Evolutionary conservation across 164 flowering plant species (phyloP), one percentile per base, ranked within the genome.

Genomic region (Tetracentron sinense): DNA sequence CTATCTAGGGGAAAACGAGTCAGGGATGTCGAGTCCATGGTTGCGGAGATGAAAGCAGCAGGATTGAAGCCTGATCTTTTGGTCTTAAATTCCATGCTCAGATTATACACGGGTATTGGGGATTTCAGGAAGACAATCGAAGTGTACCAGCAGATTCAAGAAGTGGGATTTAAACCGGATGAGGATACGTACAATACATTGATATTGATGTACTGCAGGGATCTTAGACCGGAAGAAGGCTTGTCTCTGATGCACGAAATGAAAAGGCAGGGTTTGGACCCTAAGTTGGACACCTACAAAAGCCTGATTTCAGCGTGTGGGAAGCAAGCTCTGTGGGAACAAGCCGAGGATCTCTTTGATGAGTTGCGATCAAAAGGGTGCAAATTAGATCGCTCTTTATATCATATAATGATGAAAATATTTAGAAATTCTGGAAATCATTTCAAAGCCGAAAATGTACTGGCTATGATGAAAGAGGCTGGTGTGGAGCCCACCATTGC

Each of bases 321-420:
- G 66, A 91, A 84, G 77, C 81, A 79, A 71, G 75, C 83, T 68
- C 74, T 79, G 61, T 52, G 75, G 66, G 83, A 84, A 60, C 74
- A 84, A 61, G 93, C 96, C 26, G 99, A 95, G 71, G 85, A 84
- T 42, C 82, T 95, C 56, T 91, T 95, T 68, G 78, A 83, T 42
- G 82, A 67, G 66, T 60, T 91, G 78, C 74, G 54, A 14, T 75
- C 78, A 35, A 84, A 74, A 64, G 90, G 90, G 42, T 68, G 52
- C 67, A 88, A 85, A 65, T 58, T 91, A 61, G 90, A 95, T 59
- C 93, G 97, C 33, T 89, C 90, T 2, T 74, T 95, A 64, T 95
- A 86, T 81, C 99, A 95, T 72, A 72, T 80, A 61, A 88, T 95
- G 99, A 85, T 95, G 91, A 95, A 89, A 77, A 82, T 86, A 70